A percentile compares a stretch with the other conserved stretches of the same genome.
Conservation (phyloP, 352 stramenopile genomes). For the Phytophthora fragariae region DNA sequence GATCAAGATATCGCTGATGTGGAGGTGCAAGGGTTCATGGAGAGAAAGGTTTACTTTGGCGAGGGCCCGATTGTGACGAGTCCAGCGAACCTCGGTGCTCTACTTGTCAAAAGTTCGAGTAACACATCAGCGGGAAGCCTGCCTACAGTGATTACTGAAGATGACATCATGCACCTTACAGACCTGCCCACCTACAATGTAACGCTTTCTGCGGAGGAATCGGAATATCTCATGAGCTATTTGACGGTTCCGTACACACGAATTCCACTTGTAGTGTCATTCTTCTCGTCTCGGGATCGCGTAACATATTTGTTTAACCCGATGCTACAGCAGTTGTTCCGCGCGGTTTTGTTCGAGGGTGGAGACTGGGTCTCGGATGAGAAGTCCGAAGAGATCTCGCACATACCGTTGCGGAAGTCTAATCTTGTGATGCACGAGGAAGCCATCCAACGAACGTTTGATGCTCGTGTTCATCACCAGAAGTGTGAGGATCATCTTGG, state of each 20-base stretch:
- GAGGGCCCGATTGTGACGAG: conserved; percentile 87
- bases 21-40: conserved; percentile 89
- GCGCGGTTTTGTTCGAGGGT: conserved; percentile 91
- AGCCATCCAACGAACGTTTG: conserved; percentile 74
- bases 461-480: conserved; percentile 79
- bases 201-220: conserved; percentile 96
- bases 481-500: conserved; percentile 91
- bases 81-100: conserved; percentile 66
- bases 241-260: conserved; percentile 98
- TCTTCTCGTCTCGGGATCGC: conserved; percentile 95
- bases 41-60: conserved; percentile 89
- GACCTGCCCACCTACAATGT: conserved; percentile 97
- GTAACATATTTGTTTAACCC: conserved; percentile 91
- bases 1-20: conserved; percentile 92
- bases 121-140: conserved; percentile 42
- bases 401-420: conserved; percentile 86
- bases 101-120: conserved; percentile 66
- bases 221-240: conserved; percentile 98
- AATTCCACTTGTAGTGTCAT: conserved; percentile 97
- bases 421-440: conserved; percentile 84
- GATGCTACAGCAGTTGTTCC: conserved; percentile 84
- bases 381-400: conserved; percentile 68
- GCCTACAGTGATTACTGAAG: conserved; percentile 87
- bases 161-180: conserved; percentile 98
- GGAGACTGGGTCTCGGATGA: conserved; percentile 84